Evolutionary conservation across 306 rosid species (phyloP), one percentile per base, ranked within the genome.

Genomic region (Sesbania bispinosa): DNA sequence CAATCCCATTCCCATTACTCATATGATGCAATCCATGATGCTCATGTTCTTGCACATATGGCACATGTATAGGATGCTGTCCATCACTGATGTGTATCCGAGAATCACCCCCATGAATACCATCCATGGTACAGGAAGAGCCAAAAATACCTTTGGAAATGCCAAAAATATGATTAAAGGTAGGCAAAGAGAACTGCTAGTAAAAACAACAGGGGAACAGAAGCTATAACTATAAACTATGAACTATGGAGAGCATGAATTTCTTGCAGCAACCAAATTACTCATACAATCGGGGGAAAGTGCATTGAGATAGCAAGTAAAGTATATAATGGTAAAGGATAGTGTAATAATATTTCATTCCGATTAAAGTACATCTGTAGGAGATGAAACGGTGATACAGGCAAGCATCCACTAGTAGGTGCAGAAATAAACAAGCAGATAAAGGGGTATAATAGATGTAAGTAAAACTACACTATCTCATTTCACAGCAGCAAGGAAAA

Each of bases 11-110:
- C 52, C 86, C 96, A 69, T 89, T 84, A 71, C 62, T 83, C 86
- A 85, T 72, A 54, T 83, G 88, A 67, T 81, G 88, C 80, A 86
- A 48, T 26, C 78, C 87, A 36, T 85, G 86, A 69, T 79, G 90
- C 55, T 86, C 91, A 33, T 80, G 87, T 29, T 82, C 89, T 73
- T 79, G 85, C 77, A 74, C 85, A 52, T 85, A 86, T 7, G 77
- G 77, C 45, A 81, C 65, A n/a, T 74, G 88, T 66, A 83, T 52
- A 36, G 88, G 39, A 79, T 85, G 87, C 26, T 83, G 88, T 27
- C 80, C 85, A 57, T 85, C 81, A 69, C 45, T 55, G 24, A 83
- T 71, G 62, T 83, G 84, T 72, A 85, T 83, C 67, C 45, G 69
- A 19, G 78, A 82, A 81, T 85, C 84, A 67, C 68, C 67, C 74